Percentiles rank a stretch among this genome's conserved stretches.
Conservation (phyloP, 306 rosid species). For the Vigna radiata region DNA sequence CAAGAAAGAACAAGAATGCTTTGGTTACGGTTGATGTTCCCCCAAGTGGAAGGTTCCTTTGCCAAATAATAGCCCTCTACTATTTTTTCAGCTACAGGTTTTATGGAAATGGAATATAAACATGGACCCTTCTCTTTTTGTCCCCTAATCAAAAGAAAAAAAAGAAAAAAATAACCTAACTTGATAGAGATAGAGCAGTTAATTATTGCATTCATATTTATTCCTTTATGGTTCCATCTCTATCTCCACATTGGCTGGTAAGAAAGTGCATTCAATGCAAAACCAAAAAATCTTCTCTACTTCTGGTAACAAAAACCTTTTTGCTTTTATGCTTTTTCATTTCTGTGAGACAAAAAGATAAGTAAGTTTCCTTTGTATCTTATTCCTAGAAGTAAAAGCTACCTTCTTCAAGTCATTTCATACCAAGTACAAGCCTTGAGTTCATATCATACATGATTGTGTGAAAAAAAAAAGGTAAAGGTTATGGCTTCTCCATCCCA, state of each 20-base stretch:
- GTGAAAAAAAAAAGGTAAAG: too few species aligned
- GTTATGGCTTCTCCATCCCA: too few species aligned
- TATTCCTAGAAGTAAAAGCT: too few species aligned
- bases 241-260: neutral
- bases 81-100: neutral
- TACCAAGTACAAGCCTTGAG: too few species aligned
- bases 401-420: too few species aligned
- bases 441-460: too few species aligned
- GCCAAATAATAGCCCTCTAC: neutral
- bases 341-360: too few species aligned
- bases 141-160: neutral
- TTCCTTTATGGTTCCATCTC: neutral
- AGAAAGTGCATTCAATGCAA: constrained; percentile 6
- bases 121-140: constrained; percentile 22
- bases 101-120: neutral
- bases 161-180: neutral
- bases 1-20: constrained; percentile 35
- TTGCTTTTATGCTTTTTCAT: too few species aligned
- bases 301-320: too few species aligned
- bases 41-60: constrained; percentile 14
- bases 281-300: neutral
- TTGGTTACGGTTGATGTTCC: constrained; percentile 25
- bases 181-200: constrained; percentile 7
- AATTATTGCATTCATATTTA: neutral
- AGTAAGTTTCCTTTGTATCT: too few species aligned